Base-by-base conservation (phyloP, 345 rosid species). In the Triadica sebifera region DNA sequence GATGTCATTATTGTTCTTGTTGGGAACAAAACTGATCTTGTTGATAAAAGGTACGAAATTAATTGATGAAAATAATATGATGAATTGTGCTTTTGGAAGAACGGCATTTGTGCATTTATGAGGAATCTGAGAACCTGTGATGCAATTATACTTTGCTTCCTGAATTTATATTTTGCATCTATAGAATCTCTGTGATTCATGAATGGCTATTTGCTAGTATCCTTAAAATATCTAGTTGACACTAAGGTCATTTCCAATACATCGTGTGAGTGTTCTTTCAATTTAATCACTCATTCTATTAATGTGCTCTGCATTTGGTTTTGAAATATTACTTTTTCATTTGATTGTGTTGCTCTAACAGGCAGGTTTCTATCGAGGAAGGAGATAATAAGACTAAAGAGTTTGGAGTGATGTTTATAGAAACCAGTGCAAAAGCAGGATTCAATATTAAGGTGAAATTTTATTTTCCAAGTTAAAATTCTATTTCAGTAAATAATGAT, bases 281-380 rank as follows among this genome's bases (percentile, higher is more conserved):
- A 25, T 50, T 47, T 0, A 58, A 11, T 34, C 4, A 3, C 29
- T 29, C 55, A 4, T 47, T 29, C 63, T 45, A 25, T 46, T 47
- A 19, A 37, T 45, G 20, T 16, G 8, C 49, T 24, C 29, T 16
- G 45, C 3, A 13, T 19, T 20, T 46, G 45, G 51, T 10, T 45
- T 45, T 39, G 37, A 67, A 47, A 19, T 3, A 4, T 24, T 52
- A 8, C 1, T 13, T 24, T 64, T 24, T 64, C 25, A 24, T 47
- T 74, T 22, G 34, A n/a, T 38, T 39, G 20, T 41, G 37, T 43
- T 47, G 29, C 76, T 73, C 58, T 55, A 75, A 79, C 86, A 94
- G 98, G 84, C 97, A 94, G 75, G 98, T 92, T n/a, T 92, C 98
- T 0, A 92, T 89, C 64, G 98, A 94, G 85, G 98, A 94, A 74